A percentile compares a stretch with the other conserved stretches of the same genome.
Evolutionary conservation across 495 filamentous ascomycete species (phyloP).

Genomic region (Bacidia rubella): DNA sequence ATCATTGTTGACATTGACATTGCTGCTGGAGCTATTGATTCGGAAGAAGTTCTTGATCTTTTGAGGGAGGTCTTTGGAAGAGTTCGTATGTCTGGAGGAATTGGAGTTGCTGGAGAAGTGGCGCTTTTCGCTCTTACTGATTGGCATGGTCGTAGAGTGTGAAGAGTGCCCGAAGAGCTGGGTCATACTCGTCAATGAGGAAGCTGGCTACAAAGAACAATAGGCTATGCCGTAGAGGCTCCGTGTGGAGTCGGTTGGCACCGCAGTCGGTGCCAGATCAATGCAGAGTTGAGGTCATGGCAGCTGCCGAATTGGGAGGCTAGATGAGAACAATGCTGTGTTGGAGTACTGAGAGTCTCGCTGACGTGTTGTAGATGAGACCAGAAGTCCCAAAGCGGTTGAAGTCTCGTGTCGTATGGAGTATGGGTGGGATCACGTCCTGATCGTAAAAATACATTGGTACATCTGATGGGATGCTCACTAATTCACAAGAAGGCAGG

Average conservation of each 20-base stretch:
- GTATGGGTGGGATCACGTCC: neutral
- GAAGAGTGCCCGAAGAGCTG: slow-evolving; percentile 15
- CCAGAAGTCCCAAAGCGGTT: neutral
- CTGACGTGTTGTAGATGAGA: neutral
- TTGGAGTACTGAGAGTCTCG: neutral
- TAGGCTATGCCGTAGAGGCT: neutral
- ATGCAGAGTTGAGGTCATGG: slow-evolving; percentile 6
- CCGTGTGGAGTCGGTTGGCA: neutral
- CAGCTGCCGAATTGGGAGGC: neutral
- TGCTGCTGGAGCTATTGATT: slow-evolving; percentile 59
- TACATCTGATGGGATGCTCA: neutral
- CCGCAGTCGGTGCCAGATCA: slow-evolving; percentile 12
- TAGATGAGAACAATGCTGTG: too few relatives aligned
- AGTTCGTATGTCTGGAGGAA: slow-evolving; percentile 24
- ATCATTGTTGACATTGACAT: slow-evolving; percentile 24
- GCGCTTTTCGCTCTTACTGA: slow-evolving; percentile 30
- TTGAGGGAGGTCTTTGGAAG: slow-evolving; percentile 58
- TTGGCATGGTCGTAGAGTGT: neutral
- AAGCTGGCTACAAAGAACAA: neutral
- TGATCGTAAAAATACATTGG: neutral
- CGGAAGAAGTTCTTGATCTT: slow-evolving; percentile 97
- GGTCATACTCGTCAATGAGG: slow-evolving; percentile 5
- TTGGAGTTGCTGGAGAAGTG: slow-evolving; percentile 16
- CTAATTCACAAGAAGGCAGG: neutral
- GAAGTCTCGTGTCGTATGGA: neutral